Conservation (phyloP, 2,329 filamentous ascomycete species). For the Fusarium torreyae region DNA sequence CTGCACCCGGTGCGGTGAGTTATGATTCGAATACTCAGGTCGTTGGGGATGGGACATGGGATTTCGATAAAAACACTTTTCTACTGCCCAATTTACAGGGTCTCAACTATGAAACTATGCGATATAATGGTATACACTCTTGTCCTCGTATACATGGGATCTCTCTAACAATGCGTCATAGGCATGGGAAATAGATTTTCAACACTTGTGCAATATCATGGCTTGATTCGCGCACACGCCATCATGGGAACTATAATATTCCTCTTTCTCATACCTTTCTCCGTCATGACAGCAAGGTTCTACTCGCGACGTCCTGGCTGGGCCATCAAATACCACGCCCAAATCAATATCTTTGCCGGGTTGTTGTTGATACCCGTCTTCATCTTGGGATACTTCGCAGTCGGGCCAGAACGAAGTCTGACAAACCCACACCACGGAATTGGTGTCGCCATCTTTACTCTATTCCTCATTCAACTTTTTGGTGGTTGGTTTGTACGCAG, state of each 20-base stretch:
- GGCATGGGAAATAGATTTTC: slow-evolving; percentile 88
- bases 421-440: slow-evolving; percentile 91
- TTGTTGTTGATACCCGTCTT: slow-evolving; percentile 80
- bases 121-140: slow-evolving; percentile 78
- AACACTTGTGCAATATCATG: slow-evolving; percentile 78
- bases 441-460: slow-evolving; percentile 81
- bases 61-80: slow-evolving; percentile 82
- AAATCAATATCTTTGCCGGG: slow-evolving; percentile 79
- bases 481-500: slow-evolving; percentile 75
- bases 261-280: slow-evolving; percentile 78
- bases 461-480: slow-evolving; percentile 79
- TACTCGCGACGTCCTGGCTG: slow-evolving; percentile 73
- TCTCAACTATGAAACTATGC: slow-evolving; percentile 85
- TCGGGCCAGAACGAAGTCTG: slow-evolving; percentile 78
- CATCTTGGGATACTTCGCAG: slow-evolving; percentile 82
- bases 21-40: slow-evolving; percentile 82
- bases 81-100: slow-evolving; percentile 83
- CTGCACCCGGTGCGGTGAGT: slow-evolving; percentile 78
- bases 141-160: neutral
- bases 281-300: slow-evolving; percentile 83
- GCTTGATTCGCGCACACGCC: slow-evolving; percentile 78
- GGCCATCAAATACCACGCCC: slow-evolving; percentile 79
- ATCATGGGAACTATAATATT: slow-evolving; percentile 81
- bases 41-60: slow-evolving; percentile 89
- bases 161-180: slow-evolving; percentile 54